Percentiles rank a stretch among this genome's conserved stretches.
These are phyloP conservation scores for Penicillium diatomitis DNA, from an alignment of 495 filamentous ascomycete species.

Conservation along the genomic window DNA sequence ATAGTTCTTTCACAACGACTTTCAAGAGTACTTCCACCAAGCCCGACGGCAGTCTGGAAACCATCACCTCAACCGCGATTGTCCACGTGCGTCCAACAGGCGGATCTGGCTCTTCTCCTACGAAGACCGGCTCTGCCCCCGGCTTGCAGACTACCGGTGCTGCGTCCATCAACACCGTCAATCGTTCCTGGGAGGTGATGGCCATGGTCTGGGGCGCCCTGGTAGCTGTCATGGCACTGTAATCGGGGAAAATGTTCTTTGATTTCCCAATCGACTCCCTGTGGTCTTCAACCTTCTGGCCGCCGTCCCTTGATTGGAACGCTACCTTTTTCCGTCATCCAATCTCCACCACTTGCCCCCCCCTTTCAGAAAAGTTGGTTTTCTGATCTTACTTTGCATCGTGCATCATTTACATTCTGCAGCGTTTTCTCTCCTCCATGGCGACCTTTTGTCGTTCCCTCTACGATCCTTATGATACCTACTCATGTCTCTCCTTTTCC, in stretches of 20 bases:
- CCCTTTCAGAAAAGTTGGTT: too few relatives aligned
- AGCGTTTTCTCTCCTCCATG: not conserved
- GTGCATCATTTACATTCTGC: conserved; percentile 2
- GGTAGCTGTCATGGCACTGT: conserved; percentile 31
- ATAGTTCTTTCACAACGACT: conserved; percentile 27
- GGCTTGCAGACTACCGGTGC: conserved; percentile 35
- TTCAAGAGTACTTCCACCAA: conserved; percentile 51
- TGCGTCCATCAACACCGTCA: conserved; percentile 20
- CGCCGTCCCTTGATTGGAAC: too few relatives aligned
- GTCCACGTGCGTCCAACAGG: conserved; percentile 26
- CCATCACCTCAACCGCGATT: conserved; percentile 40
- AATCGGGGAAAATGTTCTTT: not conserved
- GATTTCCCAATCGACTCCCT: too few relatives aligned
- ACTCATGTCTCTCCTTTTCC: conserved; percentile 18
- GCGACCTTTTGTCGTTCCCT: conserved; percentile 9
- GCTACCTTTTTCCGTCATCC: too few relatives aligned
- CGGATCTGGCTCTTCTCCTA: conserved; percentile 11
- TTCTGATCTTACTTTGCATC: conserved; percentile 5
- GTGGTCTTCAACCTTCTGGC: too few relatives aligned
- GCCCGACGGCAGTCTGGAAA: conserved; percentile 53
- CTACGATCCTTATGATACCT: conserved; percentile 18
- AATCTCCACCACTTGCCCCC: too few relatives aligned
- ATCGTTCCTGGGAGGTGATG: conserved; percentile 29
- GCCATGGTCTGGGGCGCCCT: conserved; percentile 37
- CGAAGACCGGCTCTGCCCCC: conserved; percentile 16